Evolutionary conservation across 768 basidiomycete genomes (phyloP).

Genomic region (Rubroboletus satanas): DNA sequence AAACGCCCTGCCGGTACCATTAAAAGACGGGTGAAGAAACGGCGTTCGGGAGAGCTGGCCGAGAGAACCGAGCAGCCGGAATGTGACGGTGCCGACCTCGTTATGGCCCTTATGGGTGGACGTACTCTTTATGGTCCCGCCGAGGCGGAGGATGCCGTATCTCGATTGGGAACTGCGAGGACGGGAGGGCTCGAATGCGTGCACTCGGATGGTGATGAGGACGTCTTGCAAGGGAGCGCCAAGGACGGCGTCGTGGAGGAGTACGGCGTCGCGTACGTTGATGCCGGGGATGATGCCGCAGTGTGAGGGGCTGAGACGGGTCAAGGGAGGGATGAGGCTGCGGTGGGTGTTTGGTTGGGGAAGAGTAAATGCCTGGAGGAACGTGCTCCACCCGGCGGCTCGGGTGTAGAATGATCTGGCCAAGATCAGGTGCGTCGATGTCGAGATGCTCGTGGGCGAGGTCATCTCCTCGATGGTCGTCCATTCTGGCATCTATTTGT

Average conservation of each 20-base stretch:
- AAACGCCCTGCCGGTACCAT: slow-evolving; percentile 14
- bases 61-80: slow-evolving; percentile 3
- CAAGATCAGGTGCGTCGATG: slow-evolving; percentile 20
- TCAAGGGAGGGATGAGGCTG: background rate
- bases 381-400: slow-evolving; percentile 1
- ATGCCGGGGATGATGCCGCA: slow-evolving; percentile 3
- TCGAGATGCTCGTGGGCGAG: slow-evolving; percentile 9
- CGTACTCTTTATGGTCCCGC: background rate
- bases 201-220: slow-evolving; percentile 6
- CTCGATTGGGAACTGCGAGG: background rate
- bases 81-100: slow-evolving; percentile 6
- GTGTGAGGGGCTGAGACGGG: slow-evolving; percentile 9
- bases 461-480: background rate
- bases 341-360: background rate
- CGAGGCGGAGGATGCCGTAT: slow-evolving; percentile 12
- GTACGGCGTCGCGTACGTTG: background rate
- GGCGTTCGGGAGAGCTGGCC: background rate
- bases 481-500: background rate
- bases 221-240: slow-evolving; percentile 9
- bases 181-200: background rate
- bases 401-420: background rate
- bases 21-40: slow-evolving; percentile 12
- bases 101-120: background rate
- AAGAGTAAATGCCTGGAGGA: slow-evolving; percentile 14
- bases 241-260: slow-evolving; percentile 12